phyloP scores from a whole-genome alignment of 768 basidiomycete genomes.

The Antrodiella citrinella region DNA sequence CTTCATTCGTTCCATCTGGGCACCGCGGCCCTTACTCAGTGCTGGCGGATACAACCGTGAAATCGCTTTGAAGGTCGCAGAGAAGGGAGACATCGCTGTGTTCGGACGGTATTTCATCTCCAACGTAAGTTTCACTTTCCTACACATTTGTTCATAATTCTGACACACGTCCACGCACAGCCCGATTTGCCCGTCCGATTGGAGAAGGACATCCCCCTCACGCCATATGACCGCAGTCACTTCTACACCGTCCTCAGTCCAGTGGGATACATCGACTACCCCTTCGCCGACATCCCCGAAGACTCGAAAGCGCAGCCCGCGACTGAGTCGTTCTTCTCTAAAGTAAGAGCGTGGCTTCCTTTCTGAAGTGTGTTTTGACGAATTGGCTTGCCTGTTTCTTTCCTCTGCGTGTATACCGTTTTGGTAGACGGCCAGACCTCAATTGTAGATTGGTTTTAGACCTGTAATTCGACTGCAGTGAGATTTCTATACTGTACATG shows the following conservation, averaged over 20 bases:
- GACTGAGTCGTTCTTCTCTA: neutral
- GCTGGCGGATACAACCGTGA: constrained; percentile 18
- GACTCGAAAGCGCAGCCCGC: neutral
- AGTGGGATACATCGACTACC: constrained; percentile 12
- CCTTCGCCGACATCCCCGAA: constrained; percentile 4
- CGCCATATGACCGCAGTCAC: constrained; percentile 1
- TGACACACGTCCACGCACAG: neutral
- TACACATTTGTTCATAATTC: neutral
- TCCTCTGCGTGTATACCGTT: neutral
- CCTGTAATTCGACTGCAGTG: neutral
- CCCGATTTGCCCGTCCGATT: constrained; percentile 12
- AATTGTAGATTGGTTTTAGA: neutral
- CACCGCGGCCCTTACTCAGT: constrained; percentile 12
- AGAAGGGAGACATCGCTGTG: constrained; percentile 7
- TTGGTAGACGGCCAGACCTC: neutral
- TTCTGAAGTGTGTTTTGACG: neutral
- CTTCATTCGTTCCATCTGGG: constrained; percentile 19
- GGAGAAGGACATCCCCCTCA: constrained; percentile 6
- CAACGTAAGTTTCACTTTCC: constrained; percentile 5
- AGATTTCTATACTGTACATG: no score
- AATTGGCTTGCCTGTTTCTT: neutral
- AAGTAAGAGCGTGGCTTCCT: neutral
- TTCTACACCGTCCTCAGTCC: constrained; percentile 5
- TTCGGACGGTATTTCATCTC: constrained; percentile 8
- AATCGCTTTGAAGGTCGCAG: constrained; percentile 12